A percentile compares a stretch with the other conserved stretches of the same genome.
These are phyloP conservation scores for Yamadazyma olivae DNA, from an alignment of 805 yeast species.

Conservation along the genomic window DNA sequence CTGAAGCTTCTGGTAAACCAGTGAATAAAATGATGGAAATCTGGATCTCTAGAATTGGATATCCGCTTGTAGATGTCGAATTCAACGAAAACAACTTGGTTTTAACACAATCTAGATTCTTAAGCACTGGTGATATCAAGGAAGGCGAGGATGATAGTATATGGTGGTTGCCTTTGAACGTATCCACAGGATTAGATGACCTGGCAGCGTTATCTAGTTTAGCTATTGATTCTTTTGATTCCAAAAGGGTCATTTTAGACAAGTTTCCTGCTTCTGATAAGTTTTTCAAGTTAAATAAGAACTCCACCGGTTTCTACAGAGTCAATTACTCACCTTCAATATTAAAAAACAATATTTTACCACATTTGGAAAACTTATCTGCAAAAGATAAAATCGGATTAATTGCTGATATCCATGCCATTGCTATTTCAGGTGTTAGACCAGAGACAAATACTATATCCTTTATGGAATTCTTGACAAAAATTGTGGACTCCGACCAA, in stretches of 20 bases:
- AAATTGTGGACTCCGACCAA: conserved; percentile 21
- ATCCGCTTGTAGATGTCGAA: conserved; percentile 59
- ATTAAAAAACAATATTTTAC: conserved; percentile 37
- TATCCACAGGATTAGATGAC: conserved; percentile 18
- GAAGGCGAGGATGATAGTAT: conserved; percentile 53
- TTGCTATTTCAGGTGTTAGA: conserved; percentile 45
- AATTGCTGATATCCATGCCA: conserved; percentile 50
- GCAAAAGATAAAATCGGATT: conserved; percentile 52
- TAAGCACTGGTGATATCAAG: conserved; percentile 58
- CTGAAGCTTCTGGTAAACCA: conserved; percentile 61
- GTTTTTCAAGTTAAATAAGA: conserved; percentile 47
- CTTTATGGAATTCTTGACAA: conserved; percentile 41
- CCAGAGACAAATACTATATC: conserved; percentile 31
- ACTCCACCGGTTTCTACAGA: conserved; percentile 51
- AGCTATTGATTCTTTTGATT: conserved; percentile 21
- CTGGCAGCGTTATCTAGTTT: neutral
- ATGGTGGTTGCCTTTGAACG: conserved; percentile 60
- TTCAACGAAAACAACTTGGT: conserved; percentile 34
- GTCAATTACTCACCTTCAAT: conserved; percentile 47
- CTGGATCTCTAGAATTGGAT: conserved; percentile 76
- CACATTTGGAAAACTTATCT: conserved; percentile 35
- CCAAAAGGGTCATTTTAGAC: conserved; percentile 18
- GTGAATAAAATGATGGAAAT: conserved; percentile 57
- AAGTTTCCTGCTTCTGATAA: conserved; percentile 18
- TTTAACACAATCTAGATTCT: conserved; percentile 57